Evolutionary conservation across 345 rosid species (phyloP).

Genomic region (Angophora floribunda): DNA sequence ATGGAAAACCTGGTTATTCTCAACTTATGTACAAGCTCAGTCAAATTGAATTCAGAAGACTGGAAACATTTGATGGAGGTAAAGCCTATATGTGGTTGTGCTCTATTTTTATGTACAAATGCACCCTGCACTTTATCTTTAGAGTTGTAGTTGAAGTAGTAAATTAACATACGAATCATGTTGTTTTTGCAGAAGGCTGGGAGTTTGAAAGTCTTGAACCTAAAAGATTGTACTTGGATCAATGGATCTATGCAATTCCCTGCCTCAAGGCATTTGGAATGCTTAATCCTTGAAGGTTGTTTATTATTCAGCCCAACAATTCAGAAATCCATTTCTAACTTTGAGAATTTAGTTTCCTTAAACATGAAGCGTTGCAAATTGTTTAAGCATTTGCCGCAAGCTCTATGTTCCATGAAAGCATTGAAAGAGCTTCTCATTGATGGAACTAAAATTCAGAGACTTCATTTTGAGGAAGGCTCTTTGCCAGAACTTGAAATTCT

Average conservation of each 20-base stretch:
- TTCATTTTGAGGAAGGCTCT: too few species aligned
- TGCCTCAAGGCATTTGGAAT: background rate
- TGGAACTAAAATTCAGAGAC: background rate
- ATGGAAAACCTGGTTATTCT: background rate
- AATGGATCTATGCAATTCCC: background rate
- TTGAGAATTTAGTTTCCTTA: background rate
- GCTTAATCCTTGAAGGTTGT: background rate
- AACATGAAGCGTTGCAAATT: background rate
- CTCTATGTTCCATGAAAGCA: background rate
- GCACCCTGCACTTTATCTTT: background rate
- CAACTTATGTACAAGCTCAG: background rate
- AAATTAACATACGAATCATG: background rate
- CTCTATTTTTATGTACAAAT: fast-evolving
- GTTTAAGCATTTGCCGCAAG: background rate
- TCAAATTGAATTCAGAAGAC: background rate
- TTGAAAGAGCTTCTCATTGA: background rate
- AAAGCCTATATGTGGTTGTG: too few species aligned
- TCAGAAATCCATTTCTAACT: background rate
- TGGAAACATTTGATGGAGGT: background rate
- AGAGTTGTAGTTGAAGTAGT: too few species aligned
- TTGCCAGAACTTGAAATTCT: background rate
- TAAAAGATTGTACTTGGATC: background rate
- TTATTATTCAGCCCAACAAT: fast-evolving
- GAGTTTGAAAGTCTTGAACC: background rate
- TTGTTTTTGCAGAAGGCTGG: background rate